Conservation (phyloP, 169 alveolate genomes). For the Eimeria brunetti region DNA sequence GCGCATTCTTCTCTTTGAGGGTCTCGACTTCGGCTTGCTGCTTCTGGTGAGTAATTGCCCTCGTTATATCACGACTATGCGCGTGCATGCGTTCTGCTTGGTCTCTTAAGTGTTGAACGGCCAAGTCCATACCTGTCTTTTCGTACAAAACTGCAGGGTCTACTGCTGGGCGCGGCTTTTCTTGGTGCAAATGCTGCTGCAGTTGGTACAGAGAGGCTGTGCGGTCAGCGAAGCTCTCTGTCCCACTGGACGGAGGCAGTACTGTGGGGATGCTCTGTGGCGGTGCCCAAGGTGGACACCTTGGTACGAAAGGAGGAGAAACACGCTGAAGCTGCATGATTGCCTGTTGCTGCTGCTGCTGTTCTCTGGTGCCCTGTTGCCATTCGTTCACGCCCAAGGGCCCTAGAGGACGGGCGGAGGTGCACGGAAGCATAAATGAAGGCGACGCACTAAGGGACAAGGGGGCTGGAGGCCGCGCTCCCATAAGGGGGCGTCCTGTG, state of each 20-base stretch:
- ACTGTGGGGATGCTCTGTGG: not conserved
- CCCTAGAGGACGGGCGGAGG: constrained; percentile 59
- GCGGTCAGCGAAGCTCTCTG: constrained; percentile 23
- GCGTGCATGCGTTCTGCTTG: constrained; percentile 72
- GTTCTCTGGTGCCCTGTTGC: constrained; percentile 51
- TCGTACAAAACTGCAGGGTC: constrained; percentile 75
- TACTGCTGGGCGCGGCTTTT: constrained; percentile 55
- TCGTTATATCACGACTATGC: constrained; percentile 73
- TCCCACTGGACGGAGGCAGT: constrained; percentile 12
- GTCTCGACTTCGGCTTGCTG: constrained; percentile 57
- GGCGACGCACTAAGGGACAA: constrained; percentile 39
- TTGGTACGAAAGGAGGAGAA: not conserved
- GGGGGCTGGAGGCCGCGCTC: constrained; percentile 34
- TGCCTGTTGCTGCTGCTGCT: constrained; percentile 55
- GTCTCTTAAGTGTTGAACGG: constrained; percentile 63
- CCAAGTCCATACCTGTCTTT: constrained; percentile 74
- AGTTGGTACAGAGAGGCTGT: constrained; percentile 14
- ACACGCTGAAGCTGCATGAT: constrained; percentile 44
- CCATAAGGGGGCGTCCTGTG: constrained; percentile 69
- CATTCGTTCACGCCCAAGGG: constrained; percentile 37
- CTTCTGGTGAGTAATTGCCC: constrained; percentile 37
- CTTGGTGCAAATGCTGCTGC: constrained; percentile 57
- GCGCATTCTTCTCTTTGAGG: constrained; percentile 62
- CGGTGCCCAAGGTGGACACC: not conserved
- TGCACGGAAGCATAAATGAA: constrained; percentile 59